Conservation (phyloP, 164 flowering plant species). For the Kalanchoe fedtschenkoi region DNA sequence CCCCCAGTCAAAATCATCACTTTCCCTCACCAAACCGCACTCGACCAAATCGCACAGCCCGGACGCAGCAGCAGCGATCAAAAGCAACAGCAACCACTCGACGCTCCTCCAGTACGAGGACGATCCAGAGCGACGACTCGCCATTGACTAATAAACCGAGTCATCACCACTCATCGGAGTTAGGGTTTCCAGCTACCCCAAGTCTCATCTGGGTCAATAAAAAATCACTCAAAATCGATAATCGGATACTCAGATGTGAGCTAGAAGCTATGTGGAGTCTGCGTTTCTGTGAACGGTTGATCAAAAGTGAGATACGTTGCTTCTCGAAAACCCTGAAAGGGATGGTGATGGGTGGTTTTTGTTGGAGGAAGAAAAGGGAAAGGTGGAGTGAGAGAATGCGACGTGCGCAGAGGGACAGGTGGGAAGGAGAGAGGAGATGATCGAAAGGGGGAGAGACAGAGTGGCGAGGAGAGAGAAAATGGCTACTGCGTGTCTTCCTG, state of each 20-base stretch:
- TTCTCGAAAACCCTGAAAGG: not conserved
- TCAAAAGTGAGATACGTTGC: not conserved
- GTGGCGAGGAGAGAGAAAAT: not conserved
- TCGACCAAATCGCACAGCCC: too few relatives aligned
- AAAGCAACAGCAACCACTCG: not conserved
- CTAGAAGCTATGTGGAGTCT: not conserved
- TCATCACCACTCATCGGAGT: not conserved
- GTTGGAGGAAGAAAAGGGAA: not conserved
- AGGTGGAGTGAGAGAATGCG: not conserved
- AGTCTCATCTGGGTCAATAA: not conserved
- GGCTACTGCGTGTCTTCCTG: not conserved
- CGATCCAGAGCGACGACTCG: not conserved
- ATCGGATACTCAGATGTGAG: not conserved
- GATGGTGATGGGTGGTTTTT: not conserved
- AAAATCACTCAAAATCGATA: not conserved
- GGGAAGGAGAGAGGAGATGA: not conserved
- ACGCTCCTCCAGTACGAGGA: not conserved
- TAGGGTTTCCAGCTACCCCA: not conserved
- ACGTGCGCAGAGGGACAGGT: conserved; percentile 3
- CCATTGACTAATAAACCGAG: not conserved
- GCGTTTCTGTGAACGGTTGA: too few relatives aligned
- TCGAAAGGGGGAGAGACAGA: not conserved
- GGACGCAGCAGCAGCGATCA: not conserved
- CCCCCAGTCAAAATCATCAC: conserved; percentile 5
- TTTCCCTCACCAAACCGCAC: not conserved